phyloP scores from a whole-genome alignment of 805 yeast genomes.

The Blastobotrys attinorum region DNA sequence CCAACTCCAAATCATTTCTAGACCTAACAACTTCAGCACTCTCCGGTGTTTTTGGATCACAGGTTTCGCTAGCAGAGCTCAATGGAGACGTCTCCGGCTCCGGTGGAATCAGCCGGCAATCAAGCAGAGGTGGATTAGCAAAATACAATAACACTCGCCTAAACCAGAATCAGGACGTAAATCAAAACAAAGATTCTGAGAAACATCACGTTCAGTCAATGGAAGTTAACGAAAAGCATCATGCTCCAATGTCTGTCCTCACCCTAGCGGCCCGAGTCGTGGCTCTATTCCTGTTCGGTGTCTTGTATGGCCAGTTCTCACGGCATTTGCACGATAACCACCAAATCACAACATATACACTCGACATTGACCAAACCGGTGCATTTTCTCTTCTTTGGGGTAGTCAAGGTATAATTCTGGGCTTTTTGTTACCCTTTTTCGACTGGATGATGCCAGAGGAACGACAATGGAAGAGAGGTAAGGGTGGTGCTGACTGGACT shows the following conservation, averaged over 20 bases:
- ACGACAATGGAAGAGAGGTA: conserved; percentile 10
- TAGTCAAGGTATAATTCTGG: conserved; percentile 22
- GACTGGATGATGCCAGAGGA: conserved; percentile 20
- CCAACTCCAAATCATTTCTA: conserved; percentile 17
- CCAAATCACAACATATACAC: conserved; percentile 19
- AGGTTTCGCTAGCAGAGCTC: conserved; percentile 31
- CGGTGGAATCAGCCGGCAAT: not conserved
- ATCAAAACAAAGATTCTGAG: not conserved
- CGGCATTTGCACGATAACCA: conserved; percentile 25
- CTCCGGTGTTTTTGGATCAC: conserved; percentile 33
- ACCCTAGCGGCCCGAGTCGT: conserved; percentile 13
- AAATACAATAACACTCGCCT: not conserved
- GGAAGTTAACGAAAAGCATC: not conserved
- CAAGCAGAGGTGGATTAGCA: not conserved
- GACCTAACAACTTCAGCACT: conserved; percentile 28
- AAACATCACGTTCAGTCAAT: too few relatives aligned
- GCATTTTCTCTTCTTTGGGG: conserved; percentile 24
- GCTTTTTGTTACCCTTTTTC: conserved; percentile 23
- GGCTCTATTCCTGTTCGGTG: conserved; percentile 23
- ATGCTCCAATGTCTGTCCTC: conserved; percentile 8
- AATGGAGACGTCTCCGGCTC: conserved; percentile 22
- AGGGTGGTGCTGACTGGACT: conserved; percentile 27
- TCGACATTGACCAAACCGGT: conserved; percentile 19
- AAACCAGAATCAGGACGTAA: not conserved
- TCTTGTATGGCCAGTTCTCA: conserved; percentile 25